These are phyloP conservation scores for Solanum chaucha DNA, from an alignment of 257 asterid species.

Conservation along the genomic window DNA sequence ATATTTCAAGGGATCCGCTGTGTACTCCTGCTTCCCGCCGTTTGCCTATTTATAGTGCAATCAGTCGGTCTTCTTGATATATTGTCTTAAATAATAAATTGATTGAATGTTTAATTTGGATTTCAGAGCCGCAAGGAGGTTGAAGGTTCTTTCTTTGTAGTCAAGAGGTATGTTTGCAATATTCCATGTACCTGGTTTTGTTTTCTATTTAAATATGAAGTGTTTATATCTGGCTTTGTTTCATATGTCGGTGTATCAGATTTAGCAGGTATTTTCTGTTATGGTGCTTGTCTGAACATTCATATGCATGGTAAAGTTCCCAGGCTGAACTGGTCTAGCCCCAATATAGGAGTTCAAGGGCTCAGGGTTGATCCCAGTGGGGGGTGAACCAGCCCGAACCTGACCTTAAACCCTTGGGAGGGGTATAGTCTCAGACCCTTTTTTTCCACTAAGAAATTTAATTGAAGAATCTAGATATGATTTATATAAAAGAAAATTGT, in stretches of 20 bases:
- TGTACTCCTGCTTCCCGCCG: background rate
- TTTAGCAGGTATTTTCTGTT: background rate
- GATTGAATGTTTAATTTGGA: background rate
- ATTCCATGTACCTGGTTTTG: background rate
- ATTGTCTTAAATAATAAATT: background rate
- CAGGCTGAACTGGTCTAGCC: background rate
- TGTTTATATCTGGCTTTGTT: background rate
- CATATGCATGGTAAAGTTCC: background rate
- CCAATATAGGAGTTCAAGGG: background rate
- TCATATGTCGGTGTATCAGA: background rate
- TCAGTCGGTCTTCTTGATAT: background rate
- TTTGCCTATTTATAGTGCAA: background rate
- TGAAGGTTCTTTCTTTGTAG: constrained; percentile 83
- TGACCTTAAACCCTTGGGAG: background rate
- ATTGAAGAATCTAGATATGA: background rate
- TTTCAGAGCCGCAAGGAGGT: constrained; percentile 80
- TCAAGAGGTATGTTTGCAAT: constrained; percentile 47
- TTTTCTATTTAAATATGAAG: background rate
- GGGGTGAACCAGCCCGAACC: background rate
- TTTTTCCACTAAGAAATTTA: background rate
- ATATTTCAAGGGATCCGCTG: background rate
- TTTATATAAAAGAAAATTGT: background rate
- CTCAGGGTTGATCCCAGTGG: background rate
- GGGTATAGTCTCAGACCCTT: background rate
- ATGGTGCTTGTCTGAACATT: background rate